Evolutionary conservation across 202 grass and related monocot genomes (phyloP), one percentile per base, ranked within the genome.

Genomic region (Digitaria exilis): DNA sequence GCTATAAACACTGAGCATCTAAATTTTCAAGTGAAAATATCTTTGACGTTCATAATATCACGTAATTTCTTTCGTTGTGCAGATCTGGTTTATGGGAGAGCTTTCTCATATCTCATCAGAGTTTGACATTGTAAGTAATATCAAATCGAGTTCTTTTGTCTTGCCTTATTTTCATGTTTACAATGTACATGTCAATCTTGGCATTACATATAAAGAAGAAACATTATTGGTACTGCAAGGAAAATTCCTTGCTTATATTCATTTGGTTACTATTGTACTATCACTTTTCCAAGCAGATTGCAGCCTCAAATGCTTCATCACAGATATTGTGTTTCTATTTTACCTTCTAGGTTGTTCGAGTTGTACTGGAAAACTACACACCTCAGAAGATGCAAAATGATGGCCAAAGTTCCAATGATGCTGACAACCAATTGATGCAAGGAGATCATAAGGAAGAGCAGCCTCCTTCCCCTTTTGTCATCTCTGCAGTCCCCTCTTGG

Each of bases 41-140:
- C 60, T 70, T 70, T 54, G 5, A 22, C 61, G 30, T 42, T 64
- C 39, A 50, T 83, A 62, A 73, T 79, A 67, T 55, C 61, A 19
- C 51, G 50, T 60, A 21, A 1, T 67, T 84, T 87, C 75, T 70
- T 87, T 10, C 79, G 5, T 79, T 77, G 50, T 52, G 46, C 87
- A 98, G 96, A 75, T 98, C 59, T 98, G 96, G 96, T 98, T 95
- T 80, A 98, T 98, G 96, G 96, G 96, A n/a, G 96, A 95, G 83
- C 89, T 89, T 88, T 98, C 96, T 83, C 93, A 98, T 81, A 91
- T 98, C 87, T 94, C 96, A 7, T 73, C 93, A 26, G 96, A 98
- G 74, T 93, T 98, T 29, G 88, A 97, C 75, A 93, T 84, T 91
- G 95, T 97, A 95, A 95, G 95, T 69, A 76, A 71, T 42, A 90